Conservation (phyloP, 768 basidiomycete species). For the Collybia sordida region DNA sequence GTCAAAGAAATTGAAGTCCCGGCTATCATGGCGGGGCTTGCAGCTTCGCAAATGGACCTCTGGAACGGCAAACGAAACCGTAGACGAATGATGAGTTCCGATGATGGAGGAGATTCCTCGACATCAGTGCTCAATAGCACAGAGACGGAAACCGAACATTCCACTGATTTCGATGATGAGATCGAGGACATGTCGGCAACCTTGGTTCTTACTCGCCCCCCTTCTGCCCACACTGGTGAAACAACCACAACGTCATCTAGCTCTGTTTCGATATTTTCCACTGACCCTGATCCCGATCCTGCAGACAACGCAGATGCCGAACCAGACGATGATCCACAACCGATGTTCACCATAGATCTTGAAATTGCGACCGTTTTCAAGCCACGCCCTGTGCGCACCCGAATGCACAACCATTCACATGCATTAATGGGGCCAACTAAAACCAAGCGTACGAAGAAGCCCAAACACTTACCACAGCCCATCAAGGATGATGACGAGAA, state of each 20-base stretch:
- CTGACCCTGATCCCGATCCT: constrained; percentile 43
- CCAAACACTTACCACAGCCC: constrained; percentile 25
- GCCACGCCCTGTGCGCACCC: constrained; percentile 59
- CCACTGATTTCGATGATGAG: constrained; percentile 37
- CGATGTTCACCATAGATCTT: constrained; percentile 46
- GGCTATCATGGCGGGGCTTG: constrained; percentile 42
- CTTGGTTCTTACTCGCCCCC: constrained; percentile 24
- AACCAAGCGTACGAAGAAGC: constrained; percentile 39
- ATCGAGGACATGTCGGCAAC: constrained; percentile 28
- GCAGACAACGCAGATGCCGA: constrained; percentile 30
- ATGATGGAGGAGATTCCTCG: constrained; percentile 31
- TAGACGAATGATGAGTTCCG: constrained; percentile 27
- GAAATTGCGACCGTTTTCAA: constrained; percentile 75
- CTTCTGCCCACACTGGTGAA: constrained; percentile 19
- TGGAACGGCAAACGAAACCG: constrained; percentile 37
- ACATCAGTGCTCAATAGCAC: constrained; percentile 25
- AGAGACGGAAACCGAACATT: constrained; percentile 39
- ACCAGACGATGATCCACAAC: constrained; percentile 15
- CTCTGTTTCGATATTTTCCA: constrained; percentile 41
- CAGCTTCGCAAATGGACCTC: constrained; percentile 33
- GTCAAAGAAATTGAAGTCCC: constrained; percentile 87
- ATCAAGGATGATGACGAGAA: constrained; percentile 14
- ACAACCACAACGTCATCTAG: constrained; percentile 10
- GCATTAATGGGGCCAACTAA: constrained; percentile 27
- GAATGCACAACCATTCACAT: constrained; percentile 30